Base-by-base conservation (phyloP, 2,329 filamentous ascomycete species). In the Acephala macrosclerotiorum region DNA sequence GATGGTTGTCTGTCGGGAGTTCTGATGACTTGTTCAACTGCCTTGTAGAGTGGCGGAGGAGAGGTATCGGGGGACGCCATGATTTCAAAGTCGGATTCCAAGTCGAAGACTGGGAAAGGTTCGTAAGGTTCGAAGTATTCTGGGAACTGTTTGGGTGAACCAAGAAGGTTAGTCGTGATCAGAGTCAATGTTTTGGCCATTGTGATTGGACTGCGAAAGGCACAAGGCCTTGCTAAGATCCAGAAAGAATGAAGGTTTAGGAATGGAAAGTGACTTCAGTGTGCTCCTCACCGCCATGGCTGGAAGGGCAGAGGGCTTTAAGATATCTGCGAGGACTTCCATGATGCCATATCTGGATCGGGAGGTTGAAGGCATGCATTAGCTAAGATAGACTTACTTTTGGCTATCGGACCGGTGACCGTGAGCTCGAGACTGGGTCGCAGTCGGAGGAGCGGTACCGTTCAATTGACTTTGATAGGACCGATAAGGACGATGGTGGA, bases 1-100 rank as follows among this genome's bases (percentile, higher is more conserved):
- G 94, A 97, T 26, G 94, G 92, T 36, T 69, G 58, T 58, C 75
- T 69, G 55, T 69, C 71, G 49, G 74, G 73, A 47, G 71, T 73
- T 57, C 70, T 71, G 47, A 73, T 67, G n/a, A 73, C 57, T 33
- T 74, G 61, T 12, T 76, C 74, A 47, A 74, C 58, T 36, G 72
- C 33, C 53, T 70, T 72, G 58, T 73, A 65, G 60, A 66, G 25
- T 40, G 68, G 65, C 20, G 61, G 25, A 36, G 29, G 14, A 22
- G 51, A 26, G 55, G 57, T 56, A 26, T 66, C 67, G 61, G 68
- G 53, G 33, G 58, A 61, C 20, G 72, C 61, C 73, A 75, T 75
- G 20, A 65, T 68, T 61, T 69, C 67, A 58, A 59, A 40, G 22
- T 64, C 47, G 9, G 55, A 36, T 22, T 36, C 58, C 16, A 47